phyloP scores from a whole-genome alignment of 495 filamentous ascomycete genomes.

The Hypoxylon lienhwacheense region DNA sequence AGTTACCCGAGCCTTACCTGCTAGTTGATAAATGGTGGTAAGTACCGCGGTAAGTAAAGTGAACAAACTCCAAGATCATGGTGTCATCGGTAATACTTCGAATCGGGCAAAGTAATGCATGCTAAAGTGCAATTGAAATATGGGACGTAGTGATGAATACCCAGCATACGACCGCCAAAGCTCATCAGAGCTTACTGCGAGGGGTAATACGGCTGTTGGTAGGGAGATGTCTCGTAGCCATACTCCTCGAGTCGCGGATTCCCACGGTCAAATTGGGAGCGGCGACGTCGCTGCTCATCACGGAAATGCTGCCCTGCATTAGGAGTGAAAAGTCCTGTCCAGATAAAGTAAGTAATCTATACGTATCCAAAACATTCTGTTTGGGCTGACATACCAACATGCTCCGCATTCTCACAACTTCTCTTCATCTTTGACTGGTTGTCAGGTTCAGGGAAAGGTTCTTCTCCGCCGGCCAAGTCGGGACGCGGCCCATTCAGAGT shows the following conservation, averaged over 20 bases:
- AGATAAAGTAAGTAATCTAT: constrained; percentile 6
- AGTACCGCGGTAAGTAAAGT: background rate
- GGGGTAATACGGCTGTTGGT: constrained; percentile 38
- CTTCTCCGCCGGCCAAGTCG: constrained; percentile 59
- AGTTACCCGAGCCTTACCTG: background rate
- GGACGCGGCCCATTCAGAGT: constrained; percentile 47
- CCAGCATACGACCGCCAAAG: background rate
- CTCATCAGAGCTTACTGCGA: constrained; percentile 23
- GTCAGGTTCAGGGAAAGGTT: constrained; percentile 73
- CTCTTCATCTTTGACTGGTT: constrained; percentile 84
- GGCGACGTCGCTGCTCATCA: constrained; percentile 74
- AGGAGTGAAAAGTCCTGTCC: constrained; percentile 68
- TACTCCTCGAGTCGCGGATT: constrained; percentile 65
- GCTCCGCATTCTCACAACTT: constrained; percentile 81
- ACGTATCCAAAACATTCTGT: background rate
- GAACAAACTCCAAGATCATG: background rate
- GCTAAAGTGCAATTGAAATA: background rate
- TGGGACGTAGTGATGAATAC: background rate
- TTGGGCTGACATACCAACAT: constrained; percentile 64
- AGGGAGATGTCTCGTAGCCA: constrained; percentile 46
- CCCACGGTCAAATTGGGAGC: constrained; percentile 75
- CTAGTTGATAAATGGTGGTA: constrained; percentile 3
- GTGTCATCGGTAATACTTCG: constrained; percentile 1
- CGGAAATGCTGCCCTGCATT: constrained; percentile 71
- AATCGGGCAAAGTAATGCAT: background rate